Percentiles rank a stretch among this genome's conserved stretches.
phyloP scores from a whole-genome alignment of 2,329 filamentous ascomycete species.

The Nemania sp. region DNA sequence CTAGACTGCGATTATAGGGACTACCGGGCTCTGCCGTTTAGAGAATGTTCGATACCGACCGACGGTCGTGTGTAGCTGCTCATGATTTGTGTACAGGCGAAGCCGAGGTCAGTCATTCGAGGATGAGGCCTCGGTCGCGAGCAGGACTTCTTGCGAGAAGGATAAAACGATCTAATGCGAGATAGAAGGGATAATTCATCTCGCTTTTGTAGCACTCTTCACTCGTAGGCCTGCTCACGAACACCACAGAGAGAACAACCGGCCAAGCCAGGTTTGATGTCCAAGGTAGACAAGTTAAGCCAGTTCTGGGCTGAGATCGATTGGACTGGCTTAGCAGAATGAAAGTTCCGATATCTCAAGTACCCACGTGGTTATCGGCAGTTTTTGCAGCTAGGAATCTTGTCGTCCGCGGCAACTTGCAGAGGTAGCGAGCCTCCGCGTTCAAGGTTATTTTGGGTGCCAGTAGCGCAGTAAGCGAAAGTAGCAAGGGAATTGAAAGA shows the following conservation, averaged over 20 bases:
- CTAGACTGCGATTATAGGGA: conserved; percentile 3
- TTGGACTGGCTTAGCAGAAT: conserved; percentile 17
- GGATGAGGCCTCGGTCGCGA: conserved; percentile 1
- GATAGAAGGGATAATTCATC: conserved; percentile 20
- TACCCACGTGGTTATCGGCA: conserved; percentile 26
- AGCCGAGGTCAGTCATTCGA: background rate
- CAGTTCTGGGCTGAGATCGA: conserved; percentile 8
- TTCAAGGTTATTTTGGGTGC: conserved; percentile 30
- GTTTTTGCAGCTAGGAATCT: conserved; percentile 24
- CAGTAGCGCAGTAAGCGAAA: conserved; percentile 24
- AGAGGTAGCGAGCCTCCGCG: conserved; percentile 27
- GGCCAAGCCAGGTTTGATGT: conserved; percentile 14
- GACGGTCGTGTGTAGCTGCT: conserved; percentile 1
- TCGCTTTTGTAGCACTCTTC: conserved; percentile 14
- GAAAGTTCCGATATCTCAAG: conserved; percentile 23
- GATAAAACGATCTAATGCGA: conserved; percentile 3
- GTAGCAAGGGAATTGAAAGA: conserved; percentile 10
- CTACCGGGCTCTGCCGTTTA: conserved; percentile 14
- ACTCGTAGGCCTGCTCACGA: conserved; percentile 1
- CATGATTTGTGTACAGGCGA: conserved; percentile 5
- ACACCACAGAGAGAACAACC: background rate
- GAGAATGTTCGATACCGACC: conserved; percentile 8
- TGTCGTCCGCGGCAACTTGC: conserved; percentile 26
- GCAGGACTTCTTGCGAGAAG: background rate
- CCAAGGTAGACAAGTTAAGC: conserved; percentile 13